Evolutionary conservation across 2,329 filamentous ascomycete genomes (phyloP).

Genomic region (Aureobasidium sp.): DNA sequence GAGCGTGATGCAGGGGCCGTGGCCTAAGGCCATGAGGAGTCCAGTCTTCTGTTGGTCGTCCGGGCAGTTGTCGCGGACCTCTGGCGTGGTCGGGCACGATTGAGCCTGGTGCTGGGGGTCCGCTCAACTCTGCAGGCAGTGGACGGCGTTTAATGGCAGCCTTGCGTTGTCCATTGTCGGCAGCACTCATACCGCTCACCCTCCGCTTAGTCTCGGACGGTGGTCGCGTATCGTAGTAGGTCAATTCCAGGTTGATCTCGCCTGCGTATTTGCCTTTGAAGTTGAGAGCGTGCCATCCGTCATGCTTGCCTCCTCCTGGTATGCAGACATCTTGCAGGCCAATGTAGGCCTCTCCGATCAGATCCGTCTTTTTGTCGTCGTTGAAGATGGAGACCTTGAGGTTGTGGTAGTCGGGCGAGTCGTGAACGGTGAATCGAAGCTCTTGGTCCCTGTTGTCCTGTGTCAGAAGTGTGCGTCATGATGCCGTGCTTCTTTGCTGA

Average conservation of each 20-base stretch:
- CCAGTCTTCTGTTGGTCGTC: slow-evolving; percentile 9
- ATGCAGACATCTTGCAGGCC: slow-evolving; percentile 75
- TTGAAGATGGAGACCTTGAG: slow-evolving; percentile 96
- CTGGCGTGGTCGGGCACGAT: slow-evolving; percentile 11
- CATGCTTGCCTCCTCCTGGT: slow-evolving; percentile 82
- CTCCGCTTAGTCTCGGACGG: slow-evolving; percentile 59
- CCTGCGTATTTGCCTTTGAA: slow-evolving; percentile 94
- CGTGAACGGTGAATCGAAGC: slow-evolving; percentile 89
- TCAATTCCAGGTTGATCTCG: slow-evolving; percentile 89
- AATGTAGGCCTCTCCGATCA: slow-evolving; percentile 92
- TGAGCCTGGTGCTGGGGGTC: not conserved
- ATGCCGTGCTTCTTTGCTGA: not conserved
- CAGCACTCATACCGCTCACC: slow-evolving; percentile 28
- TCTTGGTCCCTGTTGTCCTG: slow-evolving; percentile 75
- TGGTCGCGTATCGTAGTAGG: slow-evolving; percentile 84
- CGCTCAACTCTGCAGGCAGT: slow-evolving; percentile 51
- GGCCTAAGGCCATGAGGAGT: slow-evolving; percentile 10
- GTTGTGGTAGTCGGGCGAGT: slow-evolving; percentile 92
- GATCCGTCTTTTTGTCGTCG: slow-evolving; percentile 93
- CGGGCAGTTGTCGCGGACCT: slow-evolving; percentile 1
- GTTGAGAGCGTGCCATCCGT: slow-evolving; percentile 81
- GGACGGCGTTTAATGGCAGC: slow-evolving; percentile 74
- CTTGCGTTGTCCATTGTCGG: slow-evolving; percentile 39
- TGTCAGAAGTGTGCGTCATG: slow-evolving; percentile 8
- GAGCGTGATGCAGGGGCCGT: not conserved